Conservation (phyloP, 106 monocot genomes). For the Alisma plantagoaquatica region DNA sequence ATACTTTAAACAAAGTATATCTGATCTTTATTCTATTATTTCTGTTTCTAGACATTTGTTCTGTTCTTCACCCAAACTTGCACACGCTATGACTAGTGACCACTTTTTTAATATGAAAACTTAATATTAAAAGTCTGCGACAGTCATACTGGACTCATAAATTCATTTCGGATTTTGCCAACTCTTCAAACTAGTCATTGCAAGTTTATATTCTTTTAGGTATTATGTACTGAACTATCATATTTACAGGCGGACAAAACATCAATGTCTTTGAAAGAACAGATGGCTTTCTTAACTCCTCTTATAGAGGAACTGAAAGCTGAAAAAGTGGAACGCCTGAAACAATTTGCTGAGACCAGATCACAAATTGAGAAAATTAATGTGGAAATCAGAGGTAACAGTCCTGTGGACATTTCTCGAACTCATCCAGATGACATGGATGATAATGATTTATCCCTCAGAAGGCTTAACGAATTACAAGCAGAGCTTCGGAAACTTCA, state of each 20-base stretch:
- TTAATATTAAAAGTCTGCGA: no score
- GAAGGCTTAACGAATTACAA: conserved; percentile 64
- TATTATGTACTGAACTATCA: no score
- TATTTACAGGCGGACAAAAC: conserved; percentile 35
- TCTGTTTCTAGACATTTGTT: no score
- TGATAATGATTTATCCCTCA: conserved; percentile 72
- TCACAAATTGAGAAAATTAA: conserved; percentile 62
- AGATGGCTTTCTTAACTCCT: conserved; percentile 44
- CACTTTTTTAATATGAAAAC: no score
- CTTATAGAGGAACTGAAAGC: conserved; percentile 54
- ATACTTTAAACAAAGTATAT: no score
- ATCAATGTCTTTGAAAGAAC: conserved; percentile 49
- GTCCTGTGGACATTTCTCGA: conserved; percentile 8
- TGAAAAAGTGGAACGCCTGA: conserved; percentile 56
- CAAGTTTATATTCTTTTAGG: no score
- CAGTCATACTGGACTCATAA: no score
- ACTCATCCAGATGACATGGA: conserved; percentile 20
- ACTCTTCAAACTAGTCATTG: no score
- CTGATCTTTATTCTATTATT: no score
- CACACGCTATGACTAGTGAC: no score
- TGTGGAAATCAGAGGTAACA: conserved; percentile 41
- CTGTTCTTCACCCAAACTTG: no score
- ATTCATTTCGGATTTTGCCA: no score
- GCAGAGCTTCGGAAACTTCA: conserved; percentile 53
- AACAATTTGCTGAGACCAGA: conserved; percentile 52